Percentiles rank a stretch among this genome's conserved stretches.
Evolutionary conservation across 441 rosid species (phyloP).

Genomic region (Erodium trifolium): DNA sequence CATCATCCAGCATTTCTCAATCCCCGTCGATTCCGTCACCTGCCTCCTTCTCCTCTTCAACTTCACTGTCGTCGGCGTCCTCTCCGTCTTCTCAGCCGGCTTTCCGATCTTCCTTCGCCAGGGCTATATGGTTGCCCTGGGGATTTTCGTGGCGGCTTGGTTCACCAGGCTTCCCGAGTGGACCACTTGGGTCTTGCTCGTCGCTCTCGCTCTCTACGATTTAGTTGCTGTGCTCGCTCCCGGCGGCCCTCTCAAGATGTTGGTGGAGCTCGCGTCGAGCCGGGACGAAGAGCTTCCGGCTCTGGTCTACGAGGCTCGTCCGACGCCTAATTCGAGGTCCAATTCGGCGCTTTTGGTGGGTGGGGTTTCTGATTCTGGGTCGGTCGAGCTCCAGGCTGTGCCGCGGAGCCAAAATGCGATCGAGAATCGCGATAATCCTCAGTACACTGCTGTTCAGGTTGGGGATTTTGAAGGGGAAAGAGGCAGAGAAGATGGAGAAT

Average conservation of each 20-base stretch:
- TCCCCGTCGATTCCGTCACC: slow-evolving; percentile 75
- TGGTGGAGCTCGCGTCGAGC: slow-evolving; percentile 81
- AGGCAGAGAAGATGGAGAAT: slow-evolving; percentile 37
- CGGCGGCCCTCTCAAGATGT: slow-evolving; percentile 88
- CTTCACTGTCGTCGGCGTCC: slow-evolving; percentile 72
- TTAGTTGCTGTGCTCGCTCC: slow-evolving; percentile 89
- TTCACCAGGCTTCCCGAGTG: slow-evolving; percentile 87
- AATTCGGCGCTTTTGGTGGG: slow-evolving; percentile 53
- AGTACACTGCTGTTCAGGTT: slow-evolving; percentile 24
- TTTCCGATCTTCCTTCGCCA: slow-evolving; percentile 72
- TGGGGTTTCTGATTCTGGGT: slow-evolving; percentile 55
- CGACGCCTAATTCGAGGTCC: slow-evolving; percentile 36
- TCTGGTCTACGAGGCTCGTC: slow-evolving; percentile 88
- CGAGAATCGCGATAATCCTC: slow-evolving; percentile 20
- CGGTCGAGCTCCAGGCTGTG: slow-evolving; percentile 67
- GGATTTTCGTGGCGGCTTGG: slow-evolving; percentile 85
- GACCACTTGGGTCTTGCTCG: slow-evolving; percentile 86
- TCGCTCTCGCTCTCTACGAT: slow-evolving; percentile 85
- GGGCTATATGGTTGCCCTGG: slow-evolving; percentile 78
- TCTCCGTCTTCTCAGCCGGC: slow-evolving; percentile 67
- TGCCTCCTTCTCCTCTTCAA: slow-evolving; percentile 63
- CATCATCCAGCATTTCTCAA: slow-evolving; percentile 66
- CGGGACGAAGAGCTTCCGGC: slow-evolving; percentile 95
- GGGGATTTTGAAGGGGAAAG: slow-evolving; percentile 29
- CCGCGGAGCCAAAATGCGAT: slow-evolving; percentile 26